phyloP scores from a whole-genome alignment of 345 rosid genomes.

The Stellera chamaejasme region DNA sequence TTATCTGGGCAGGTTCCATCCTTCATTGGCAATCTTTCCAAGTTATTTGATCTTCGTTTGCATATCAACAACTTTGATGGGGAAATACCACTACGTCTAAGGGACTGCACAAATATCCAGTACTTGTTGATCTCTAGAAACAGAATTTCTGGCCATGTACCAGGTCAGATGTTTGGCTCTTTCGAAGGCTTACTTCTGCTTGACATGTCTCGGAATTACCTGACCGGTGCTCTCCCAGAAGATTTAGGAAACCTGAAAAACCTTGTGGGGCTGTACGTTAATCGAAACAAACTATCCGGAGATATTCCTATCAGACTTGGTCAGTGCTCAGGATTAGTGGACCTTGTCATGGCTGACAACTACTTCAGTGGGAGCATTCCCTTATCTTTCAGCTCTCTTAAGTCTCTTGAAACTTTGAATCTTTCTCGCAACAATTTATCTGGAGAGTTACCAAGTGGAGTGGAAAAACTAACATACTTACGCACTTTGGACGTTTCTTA shows the following conservation, averaged over 20 bases:
- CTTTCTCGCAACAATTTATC: conserved; percentile 30
- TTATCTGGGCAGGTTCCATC: conserved; percentile 17
- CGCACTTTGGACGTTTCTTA: conserved; percentile 21
- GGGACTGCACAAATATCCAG: background rate
- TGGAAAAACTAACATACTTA: conserved; percentile 1
- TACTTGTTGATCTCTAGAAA: conserved; percentile 8
- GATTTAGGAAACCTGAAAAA: conserved; percentile 16
- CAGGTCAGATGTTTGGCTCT: conserved; percentile 11
- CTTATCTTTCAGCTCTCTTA: conserved; percentile 15
- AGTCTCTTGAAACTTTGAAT: conserved; percentile 22
- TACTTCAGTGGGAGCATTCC: conserved; percentile 28
- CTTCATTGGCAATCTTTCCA: no score
- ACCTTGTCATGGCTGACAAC: conserved; percentile 17
- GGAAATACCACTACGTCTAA: background rate
- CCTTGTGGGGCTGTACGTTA: conserved; percentile 2
- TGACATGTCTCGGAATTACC: conserved; percentile 20
- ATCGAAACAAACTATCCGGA: conserved; percentile 24
- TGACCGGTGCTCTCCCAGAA: conserved; percentile 18
- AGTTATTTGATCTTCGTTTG: background rate
- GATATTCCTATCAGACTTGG: conserved; percentile 21
- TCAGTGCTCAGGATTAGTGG: conserved; percentile 13
- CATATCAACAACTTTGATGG: background rate
- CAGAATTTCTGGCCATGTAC: conserved; percentile 20
- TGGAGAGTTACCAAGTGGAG: conserved; percentile 15
- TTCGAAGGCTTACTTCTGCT: conserved; percentile 8